Percentiles rank a stretch among this genome's conserved stretches.
Conservation (phyloP, 1,139 yeast species). For the Geotrichum fermentans region DNA sequence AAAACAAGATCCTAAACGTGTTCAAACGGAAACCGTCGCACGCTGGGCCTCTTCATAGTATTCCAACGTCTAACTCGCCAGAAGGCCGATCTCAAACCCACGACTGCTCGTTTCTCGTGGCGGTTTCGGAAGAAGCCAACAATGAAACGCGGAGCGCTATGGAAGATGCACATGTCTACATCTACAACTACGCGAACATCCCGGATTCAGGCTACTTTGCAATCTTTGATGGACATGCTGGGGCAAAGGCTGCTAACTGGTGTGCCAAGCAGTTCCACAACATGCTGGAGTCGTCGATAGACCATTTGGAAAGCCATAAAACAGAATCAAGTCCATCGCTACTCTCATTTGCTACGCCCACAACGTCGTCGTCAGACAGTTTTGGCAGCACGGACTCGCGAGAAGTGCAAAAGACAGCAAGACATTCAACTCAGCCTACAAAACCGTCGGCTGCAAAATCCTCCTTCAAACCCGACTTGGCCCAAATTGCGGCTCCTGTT, state of each 20-base stretch:
- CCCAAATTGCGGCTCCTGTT: background rate
- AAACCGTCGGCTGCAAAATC: background rate
- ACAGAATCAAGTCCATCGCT: background rate
- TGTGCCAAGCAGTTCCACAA: constrained; percentile 82
- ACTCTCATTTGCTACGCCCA: background rate
- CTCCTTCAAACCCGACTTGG: background rate
- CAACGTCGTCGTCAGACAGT: constrained; percentile 1
- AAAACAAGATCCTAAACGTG: background rate
- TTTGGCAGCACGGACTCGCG: constrained; percentile 1
- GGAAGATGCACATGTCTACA: constrained; percentile 96
- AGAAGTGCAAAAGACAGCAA: background rate
- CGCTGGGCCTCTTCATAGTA: no score
- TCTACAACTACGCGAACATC: constrained; percentile 83
- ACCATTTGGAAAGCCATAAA: background rate
- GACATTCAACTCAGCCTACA: no score
- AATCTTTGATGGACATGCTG: constrained; percentile 97
- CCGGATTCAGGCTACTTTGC: constrained; percentile 96
- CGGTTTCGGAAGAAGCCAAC: constrained; percentile 76
- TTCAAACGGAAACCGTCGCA: background rate
- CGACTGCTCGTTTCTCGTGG: constrained; percentile 47
- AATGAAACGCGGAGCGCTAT: constrained; percentile 81
- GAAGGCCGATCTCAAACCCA: constrained; percentile 17
- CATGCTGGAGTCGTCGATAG: constrained; percentile 53
- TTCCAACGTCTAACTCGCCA: constrained; percentile 20
- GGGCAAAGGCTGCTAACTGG: constrained; percentile 90